Conservation (phyloP, 2,329 filamentous ascomycete species). For the Fusarium verticillioides region DNA sequence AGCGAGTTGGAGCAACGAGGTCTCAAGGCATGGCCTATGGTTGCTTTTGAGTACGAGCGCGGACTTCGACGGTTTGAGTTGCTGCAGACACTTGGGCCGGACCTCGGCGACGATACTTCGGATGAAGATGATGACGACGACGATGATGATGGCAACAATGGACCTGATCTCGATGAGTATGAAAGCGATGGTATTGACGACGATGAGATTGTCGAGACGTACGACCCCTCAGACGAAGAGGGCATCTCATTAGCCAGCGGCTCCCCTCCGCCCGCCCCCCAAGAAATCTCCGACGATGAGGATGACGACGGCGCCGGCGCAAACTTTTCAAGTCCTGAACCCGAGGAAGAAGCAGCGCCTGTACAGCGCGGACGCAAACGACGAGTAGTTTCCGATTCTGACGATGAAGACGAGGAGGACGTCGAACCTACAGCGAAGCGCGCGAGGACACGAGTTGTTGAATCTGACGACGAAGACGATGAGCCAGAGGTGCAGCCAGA, state of each 20-base stretch:
- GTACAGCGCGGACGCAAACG: conserved; percentile 42
- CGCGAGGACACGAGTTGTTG: conserved; percentile 33
- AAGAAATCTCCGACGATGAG: conserved; percentile 23
- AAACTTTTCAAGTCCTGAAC: conserved; percentile 49
- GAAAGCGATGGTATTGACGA: conserved; percentile 56
- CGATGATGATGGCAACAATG: conserved; percentile 23
- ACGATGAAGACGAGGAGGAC: conserved; percentile 43
- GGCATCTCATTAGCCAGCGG: conserved; percentile 33
- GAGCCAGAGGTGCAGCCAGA: not conserved
- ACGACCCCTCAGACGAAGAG: conserved; percentile 44
- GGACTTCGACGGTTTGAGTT: conserved; percentile 32
- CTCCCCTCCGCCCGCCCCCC: not conserved
- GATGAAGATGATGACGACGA: conserved; percentile 24
- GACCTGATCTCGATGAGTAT: conserved; percentile 46
- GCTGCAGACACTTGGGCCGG: conserved; percentile 16
- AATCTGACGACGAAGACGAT: conserved; percentile 42
- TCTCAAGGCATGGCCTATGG: conserved; percentile 46
- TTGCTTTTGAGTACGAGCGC: conserved; percentile 42
- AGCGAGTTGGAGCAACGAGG: conserved; percentile 12
- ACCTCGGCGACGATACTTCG: conserved; percentile 22
- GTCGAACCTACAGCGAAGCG: conserved; percentile 40
- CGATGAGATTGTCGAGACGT: conserved; percentile 43
- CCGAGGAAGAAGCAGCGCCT: conserved; percentile 22
- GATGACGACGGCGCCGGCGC: conserved; percentile 22
- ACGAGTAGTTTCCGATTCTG: conserved; percentile 47